phyloP scores from a whole-genome alignment of 2,329 filamentous ascomycete genomes.

The Beauveria asiatica region DNA sequence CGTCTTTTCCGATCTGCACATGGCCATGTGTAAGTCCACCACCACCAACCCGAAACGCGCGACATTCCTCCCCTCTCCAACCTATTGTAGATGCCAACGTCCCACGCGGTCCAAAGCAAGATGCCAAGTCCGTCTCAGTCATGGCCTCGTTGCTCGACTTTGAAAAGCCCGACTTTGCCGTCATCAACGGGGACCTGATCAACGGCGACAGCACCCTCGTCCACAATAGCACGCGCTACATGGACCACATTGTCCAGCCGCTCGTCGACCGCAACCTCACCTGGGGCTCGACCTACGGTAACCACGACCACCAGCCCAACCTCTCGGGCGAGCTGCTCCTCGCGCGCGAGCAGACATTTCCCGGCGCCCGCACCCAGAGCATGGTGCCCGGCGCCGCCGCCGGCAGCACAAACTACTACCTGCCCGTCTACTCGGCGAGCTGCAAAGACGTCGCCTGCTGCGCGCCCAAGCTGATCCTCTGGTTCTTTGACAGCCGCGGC shows the following conservation, averaged over 20 bases:
- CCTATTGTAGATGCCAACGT: conserved; percentile 17
- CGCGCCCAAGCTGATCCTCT: conserved; percentile 43
- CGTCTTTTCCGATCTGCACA: conserved; percentile 11
- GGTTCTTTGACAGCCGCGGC: conserved; percentile 64
- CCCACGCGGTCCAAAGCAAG: conserved; percentile 30
- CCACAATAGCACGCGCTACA: conserved; percentile 45
- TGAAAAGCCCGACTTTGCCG: conserved; percentile 6
- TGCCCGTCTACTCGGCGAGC: conserved; percentile 32
- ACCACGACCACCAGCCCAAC: conserved; percentile 57
- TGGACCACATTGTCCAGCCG: conserved; percentile 51
- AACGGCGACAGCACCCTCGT: conserved; percentile 54
- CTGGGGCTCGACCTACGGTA: conserved; percentile 64
- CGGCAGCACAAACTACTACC: conserved; percentile 39
- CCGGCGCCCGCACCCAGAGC: conserved; percentile 28
- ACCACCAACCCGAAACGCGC: background rate
- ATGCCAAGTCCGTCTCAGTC: conserved; percentile 26
- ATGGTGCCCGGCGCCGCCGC: conserved; percentile 30
- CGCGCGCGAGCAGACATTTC: conserved; percentile 29
- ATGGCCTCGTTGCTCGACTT: conserved; percentile 26
- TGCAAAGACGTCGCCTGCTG: conserved; percentile 19
- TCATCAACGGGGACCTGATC: conserved; percentile 57
- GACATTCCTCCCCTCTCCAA: too few relatives aligned
- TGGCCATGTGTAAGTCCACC: conserved; percentile 11
- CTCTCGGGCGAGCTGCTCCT: conserved; percentile 39
- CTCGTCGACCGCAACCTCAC: conserved; percentile 46